Conservation (phyloP, 805 yeast species). For the Ogataea trehalophila region DNA sequence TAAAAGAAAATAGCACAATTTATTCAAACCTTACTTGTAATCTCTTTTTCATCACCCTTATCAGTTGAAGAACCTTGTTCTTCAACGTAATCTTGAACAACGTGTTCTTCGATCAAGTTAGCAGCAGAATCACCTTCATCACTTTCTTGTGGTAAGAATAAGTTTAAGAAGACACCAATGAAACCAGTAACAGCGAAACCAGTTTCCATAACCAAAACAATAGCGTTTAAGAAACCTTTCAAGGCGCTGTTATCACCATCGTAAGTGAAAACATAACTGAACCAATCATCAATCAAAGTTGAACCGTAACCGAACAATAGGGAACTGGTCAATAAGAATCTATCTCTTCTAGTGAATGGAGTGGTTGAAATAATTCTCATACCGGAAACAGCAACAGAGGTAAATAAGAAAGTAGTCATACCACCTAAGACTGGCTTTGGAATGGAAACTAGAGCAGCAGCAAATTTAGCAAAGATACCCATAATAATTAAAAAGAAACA, state of each 20-base stretch:
- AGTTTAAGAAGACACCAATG: constrained; percentile 45
- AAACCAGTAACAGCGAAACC: constrained; percentile 55
- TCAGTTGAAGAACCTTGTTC: constrained; percentile 21
- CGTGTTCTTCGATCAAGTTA: constrained; percentile 32
- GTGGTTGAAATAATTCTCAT: constrained; percentile 49
- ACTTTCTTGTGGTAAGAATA: constrained; percentile 42
- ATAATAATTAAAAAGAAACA: constrained; percentile 68
- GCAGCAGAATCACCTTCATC: constrained; percentile 44
- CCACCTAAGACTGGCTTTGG: constrained; percentile 83
- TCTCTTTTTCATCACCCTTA: constrained; percentile 6
- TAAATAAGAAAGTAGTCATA: constrained; percentile 60
- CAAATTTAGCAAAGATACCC: constrained; percentile 86
- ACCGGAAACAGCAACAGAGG: constrained; percentile 57
- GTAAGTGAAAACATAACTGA: constrained; percentile 45
- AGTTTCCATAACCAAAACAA: constrained; percentile 51
- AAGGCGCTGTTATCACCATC: constrained; percentile 39
- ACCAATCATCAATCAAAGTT: constrained; percentile 44
- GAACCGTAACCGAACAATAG: constrained; percentile 50
- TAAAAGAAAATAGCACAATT: neutral
- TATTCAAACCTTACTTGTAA: neutral
- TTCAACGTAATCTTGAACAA: constrained; percentile 12
- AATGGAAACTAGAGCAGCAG: constrained; percentile 82
- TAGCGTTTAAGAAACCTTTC: constrained; percentile 47
- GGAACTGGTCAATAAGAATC: constrained; percentile 49
- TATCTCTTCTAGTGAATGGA: constrained; percentile 52